Conservation (phyloP, 352 stramenopile genomes). For the Phytophthora melonis region DNA sequence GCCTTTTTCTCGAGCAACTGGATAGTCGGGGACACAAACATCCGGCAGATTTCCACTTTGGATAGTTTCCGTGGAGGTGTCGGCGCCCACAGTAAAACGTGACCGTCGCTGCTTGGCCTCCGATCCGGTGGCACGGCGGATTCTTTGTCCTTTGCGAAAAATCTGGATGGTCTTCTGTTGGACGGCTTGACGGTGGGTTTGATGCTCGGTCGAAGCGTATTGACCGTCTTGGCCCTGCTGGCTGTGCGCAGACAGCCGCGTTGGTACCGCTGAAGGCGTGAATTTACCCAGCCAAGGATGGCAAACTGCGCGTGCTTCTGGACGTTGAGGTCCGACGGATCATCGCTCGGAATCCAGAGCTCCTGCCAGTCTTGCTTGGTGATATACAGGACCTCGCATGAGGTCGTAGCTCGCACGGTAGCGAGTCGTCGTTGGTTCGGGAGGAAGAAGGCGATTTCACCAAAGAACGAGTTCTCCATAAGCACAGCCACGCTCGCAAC, state of each 20-base stretch:
- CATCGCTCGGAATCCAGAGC: slow-evolving; percentile 49
- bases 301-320: slow-evolving; percentile 59
- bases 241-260: slow-evolving; percentile 46
- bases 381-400: slow-evolving; percentile 70
- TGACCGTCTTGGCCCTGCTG: slow-evolving; percentile 37
- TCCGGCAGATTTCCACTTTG: slow-evolving; percentile 21
- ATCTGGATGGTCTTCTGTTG: slow-evolving; percentile 1
- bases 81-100: slow-evolving; percentile 8
- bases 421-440: slow-evolving; percentile 64
- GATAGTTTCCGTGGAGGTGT: slow-evolving; percentile 15
- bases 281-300: slow-evolving; percentile 65
- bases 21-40: slow-evolving; percentile 23
- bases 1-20: slow-evolving; percentile 27
- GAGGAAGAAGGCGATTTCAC: slow-evolving; percentile 77
- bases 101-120: neutral
- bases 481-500: slow-evolving; percentile 20
- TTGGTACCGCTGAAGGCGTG: slow-evolving; percentile 53
- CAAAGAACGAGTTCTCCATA: slow-evolving; percentile 51
- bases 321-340: slow-evolving; percentile 45
- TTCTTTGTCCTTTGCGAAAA: neutral
- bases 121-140: neutral
- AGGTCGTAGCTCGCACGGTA: slow-evolving; percentile 64
- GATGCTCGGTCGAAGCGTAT: neutral
- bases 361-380: slow-evolving; percentile 69
- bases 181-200: neutral